phyloP scores from a whole-genome alignment of 1,139 yeast genomes.

The Maudiozyma humilis region DNA sequence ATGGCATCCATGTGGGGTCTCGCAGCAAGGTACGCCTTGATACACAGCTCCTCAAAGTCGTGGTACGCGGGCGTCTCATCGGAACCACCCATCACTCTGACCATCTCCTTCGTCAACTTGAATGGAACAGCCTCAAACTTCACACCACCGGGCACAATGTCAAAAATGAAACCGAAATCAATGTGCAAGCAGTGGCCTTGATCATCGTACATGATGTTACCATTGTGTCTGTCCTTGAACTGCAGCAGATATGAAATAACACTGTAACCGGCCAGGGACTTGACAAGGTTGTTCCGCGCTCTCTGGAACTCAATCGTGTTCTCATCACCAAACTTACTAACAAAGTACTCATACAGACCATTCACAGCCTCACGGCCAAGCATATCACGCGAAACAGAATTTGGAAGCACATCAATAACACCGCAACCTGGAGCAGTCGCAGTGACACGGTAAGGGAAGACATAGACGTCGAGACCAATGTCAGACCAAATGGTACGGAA shows the following conservation, averaged over 20 bases:
- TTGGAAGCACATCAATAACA: constrained; percentile 93
- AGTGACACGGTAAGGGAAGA: constrained; percentile 89
- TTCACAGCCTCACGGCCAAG: constrained; percentile 97
- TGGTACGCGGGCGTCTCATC: constrained; percentile 76
- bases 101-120: constrained; percentile 94
- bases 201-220: constrained; percentile 96
- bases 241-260: constrained; percentile 86
- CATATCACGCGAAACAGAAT: constrained; percentile 94
- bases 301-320: constrained; percentile 80
- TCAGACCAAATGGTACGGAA: constrained; percentile 86
- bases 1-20: constrained; percentile 86
- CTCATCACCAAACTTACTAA: constrained; percentile 90
- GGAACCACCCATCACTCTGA: constrained; percentile 87
- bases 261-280: constrained; percentile 92
- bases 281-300: constrained; percentile 87
- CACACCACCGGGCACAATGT: constrained; percentile 98
- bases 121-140: constrained; percentile 96
- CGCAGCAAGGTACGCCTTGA: constrained; percentile 83
- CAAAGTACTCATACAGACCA: constrained; percentile 87
- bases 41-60: constrained; percentile 93
- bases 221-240: constrained; percentile 96
- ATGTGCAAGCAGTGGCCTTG: constrained; percentile 92
- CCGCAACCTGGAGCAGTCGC: constrained; percentile 99
- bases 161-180: constrained; percentile 97
- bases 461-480: constrained; percentile 82